Evolutionary conservation across 2,329 filamentous ascomycete genomes (phyloP), one percentile per base, ranked within the genome.

Genomic region (Cercospora nicotianae): DNA sequence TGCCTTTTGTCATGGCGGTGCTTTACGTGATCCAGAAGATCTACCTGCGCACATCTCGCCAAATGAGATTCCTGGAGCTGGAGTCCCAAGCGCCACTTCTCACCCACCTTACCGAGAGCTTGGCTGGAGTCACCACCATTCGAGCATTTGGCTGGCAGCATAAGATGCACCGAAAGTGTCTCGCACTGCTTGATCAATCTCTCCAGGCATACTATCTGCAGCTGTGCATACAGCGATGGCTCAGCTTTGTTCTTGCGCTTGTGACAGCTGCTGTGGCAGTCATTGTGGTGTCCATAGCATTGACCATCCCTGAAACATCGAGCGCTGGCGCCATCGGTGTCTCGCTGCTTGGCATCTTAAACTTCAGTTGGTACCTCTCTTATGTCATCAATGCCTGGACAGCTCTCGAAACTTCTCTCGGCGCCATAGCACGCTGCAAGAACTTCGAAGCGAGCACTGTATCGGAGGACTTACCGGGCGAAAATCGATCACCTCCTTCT

Each of bases 401-500:
- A 0, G 80, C 81, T 51, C 77, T 89, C 16, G 87, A 89, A 70
- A 88, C 86, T 0, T 82, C 83, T 42, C 82, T 89, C 55, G 87
- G 87, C 7, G 86, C 86, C 9, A 81, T 89, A 8, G 80, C 83
- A 4, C 81, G 87, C 23, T 81, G 88, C 69, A 85, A 84, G 73
- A 80, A 81, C n/a, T 87, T 87, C 69, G 81, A 80, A 1, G 78
- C 80, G 6, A 80, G 78, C 31, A 81, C 82, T 0, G 72, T 79
- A 9, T 79, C 78, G 1, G 84, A 86, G 70, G 79, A 85, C 58
- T 75, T 93, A 76, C 84, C 86, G 20, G 86, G 89, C 53, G 87
- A 82, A 12, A 90, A 89, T 12, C 77, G 80, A 20, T 82, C 84
- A 23, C 86, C 89, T 0, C 88, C 91, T 0, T 89, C 90, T 1